Base-by-base conservation (phyloP, 768 basidiomycete genomes). In the Tubosaeta sp. region DNA sequence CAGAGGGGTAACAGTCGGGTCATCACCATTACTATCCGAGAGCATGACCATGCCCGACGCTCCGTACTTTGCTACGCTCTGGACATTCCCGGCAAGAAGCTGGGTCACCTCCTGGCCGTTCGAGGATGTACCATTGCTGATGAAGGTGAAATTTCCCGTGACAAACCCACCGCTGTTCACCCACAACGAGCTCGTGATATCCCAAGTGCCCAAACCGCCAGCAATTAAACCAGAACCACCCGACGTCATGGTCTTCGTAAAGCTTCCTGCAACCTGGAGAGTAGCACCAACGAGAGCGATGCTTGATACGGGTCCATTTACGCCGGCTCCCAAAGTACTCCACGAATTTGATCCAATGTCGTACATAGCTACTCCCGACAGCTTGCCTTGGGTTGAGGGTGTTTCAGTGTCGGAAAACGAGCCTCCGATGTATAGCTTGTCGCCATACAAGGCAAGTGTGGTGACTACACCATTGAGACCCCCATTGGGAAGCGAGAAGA, bases 351-450 rank as follows among this genome's bases (percentile, higher is more conserved):
- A 74, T 47, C 71, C 61, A 11, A 91, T 71, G 57, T 93, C 79
- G 67, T 93, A 97, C 48, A 81, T 63, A 0, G 85, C 91, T 31
- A 95, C 68, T 33, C 83, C 79, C 41, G 68, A 68, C 33, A 92
- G 71, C 32, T 69, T 72, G 49, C 80, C 79, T 43, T 76, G 71
- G 2, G 74, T 77, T 0, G 84, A 81, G 14, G 76, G 71, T 6
- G 76, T 72, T 2, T 68, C 66, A 0, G 91, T 88, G 55, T 88
- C 85, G 1, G 76, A 78, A 73, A 99, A 99, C 0, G 83, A 74
- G 1, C 97, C 97, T n/a, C 92, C 95, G 37, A 95, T 83, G 65
- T 79, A 97, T 11, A 98, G 69, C 17, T 73, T 74, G 59, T 88
- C 77, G 11, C 80, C 83, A 49, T 76, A 71, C 31, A 87, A 61